Percentiles rank a stretch among this genome's conserved stretches.
phyloP scores from a whole-genome alignment of 176 grass and related monocot genomes.

The Zoysia japonica region DNA sequence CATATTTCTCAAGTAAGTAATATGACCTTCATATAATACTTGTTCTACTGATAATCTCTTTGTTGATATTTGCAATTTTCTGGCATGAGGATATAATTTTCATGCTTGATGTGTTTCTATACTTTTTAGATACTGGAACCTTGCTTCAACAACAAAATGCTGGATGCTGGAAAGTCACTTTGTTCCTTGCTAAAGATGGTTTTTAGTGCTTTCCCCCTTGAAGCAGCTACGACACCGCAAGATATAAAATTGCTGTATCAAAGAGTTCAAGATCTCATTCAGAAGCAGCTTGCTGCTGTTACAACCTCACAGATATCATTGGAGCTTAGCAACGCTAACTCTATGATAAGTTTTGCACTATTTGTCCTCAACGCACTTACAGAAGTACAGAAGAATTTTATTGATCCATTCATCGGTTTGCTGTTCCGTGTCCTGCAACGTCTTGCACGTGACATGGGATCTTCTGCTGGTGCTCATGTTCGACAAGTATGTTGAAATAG shows the following conservation, averaged over 20 bases:
- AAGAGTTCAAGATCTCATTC: conserved; percentile 82
- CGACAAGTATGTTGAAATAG: conserved; percentile 66
- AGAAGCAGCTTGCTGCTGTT: conserved; percentile 80
- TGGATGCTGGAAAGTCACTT: conserved; percentile 93
- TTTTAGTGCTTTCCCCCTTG: conserved; percentile 86
- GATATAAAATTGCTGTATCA: conserved; percentile 87
- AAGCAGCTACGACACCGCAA: conserved; percentile 74
- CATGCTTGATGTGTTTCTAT: conserved; percentile 28
- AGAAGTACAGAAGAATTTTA: conserved; percentile 92
- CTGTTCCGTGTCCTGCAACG: conserved; percentile 90
- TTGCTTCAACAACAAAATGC: conserved; percentile 91
- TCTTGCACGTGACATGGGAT: conserved; percentile 94
- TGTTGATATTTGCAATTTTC: conserved; percentile 11
- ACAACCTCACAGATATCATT: conserved; percentile 88
- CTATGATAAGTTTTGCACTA: conserved; percentile 87
- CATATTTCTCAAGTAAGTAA: conserved; percentile 91
- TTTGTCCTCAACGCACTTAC: conserved; percentile 80
- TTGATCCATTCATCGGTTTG: conserved; percentile 79
- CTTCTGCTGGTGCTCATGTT: conserved; percentile 59
- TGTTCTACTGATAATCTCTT: conserved; percentile 29
- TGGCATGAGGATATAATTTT: conserved; percentile 15
- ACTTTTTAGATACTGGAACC: conserved; percentile 80
- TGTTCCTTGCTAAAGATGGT: conserved; percentile 98
- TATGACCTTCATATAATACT: conserved; percentile 2
- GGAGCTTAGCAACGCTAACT: conserved; percentile 76